Evolutionary conservation across 768 basidiomycete species (phyloP).

Genomic region (Lactifluus rugatus): DNA sequence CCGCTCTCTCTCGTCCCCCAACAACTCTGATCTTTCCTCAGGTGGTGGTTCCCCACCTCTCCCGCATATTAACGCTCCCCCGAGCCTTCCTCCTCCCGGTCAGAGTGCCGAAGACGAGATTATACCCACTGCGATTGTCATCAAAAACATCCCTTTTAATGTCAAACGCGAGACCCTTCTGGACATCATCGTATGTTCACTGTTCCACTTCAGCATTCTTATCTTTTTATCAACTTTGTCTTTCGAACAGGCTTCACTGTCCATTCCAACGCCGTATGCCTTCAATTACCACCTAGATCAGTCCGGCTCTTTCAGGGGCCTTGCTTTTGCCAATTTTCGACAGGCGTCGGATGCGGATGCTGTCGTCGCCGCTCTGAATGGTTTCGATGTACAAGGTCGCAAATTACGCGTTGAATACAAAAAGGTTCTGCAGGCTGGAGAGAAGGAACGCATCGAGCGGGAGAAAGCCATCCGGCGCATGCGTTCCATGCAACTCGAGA

Average conservation of each 20-base stretch:
- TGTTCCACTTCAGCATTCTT: neutral
- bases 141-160: slow-evolving; percentile 99
- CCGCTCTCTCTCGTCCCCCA: slow-evolving; percentile 76
- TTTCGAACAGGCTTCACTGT: slow-evolving; percentile 61
- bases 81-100: slow-evolving; percentile 41
- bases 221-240: slow-evolving; percentile 2
- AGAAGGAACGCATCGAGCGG: slow-evolving; percentile 96
- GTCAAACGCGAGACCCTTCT: slow-evolving; percentile 94
- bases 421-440: slow-evolving; percentile 97
- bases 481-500: slow-evolving; percentile 93
- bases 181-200: slow-evolving; percentile 78
- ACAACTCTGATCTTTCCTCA: slow-evolving; percentile 84
- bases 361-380: slow-evolving; percentile 91
- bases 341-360: slow-evolving; percentile 87
- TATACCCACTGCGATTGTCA: slow-evolving; percentile 98
- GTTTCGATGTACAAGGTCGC: slow-evolving; percentile 91
- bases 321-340: slow-evolving; percentile 98
- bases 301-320: slow-evolving; percentile 89
- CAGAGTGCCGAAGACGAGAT: slow-evolving; percentile 72
- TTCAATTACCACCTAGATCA: slow-evolving; percentile 99
- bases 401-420: slow-evolving; percentile 99
- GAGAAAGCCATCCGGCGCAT: slow-evolving; percentile 98
- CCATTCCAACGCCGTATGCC: slow-evolving; percentile 94
- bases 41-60: slow-evolving; percentile 73
- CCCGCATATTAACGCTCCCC: slow-evolving; percentile 32